phyloP scores from a whole-genome alignment of 805 yeast species.

The Pichia kluyveri region DNA sequence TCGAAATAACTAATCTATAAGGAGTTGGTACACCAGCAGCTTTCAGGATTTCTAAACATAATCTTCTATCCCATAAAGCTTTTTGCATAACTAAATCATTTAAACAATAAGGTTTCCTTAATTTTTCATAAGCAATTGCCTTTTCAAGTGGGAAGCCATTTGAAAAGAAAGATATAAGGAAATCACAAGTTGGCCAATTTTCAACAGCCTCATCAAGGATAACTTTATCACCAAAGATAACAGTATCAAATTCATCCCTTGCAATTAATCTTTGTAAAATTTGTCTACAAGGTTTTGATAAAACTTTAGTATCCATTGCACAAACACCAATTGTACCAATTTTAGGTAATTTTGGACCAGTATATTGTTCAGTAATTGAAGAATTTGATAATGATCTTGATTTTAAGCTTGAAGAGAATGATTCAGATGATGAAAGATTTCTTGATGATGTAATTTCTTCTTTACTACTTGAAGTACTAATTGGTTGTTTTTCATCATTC shows the following conservation, averaged over 20 bases:
- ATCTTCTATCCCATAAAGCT: slow-evolving; percentile 93
- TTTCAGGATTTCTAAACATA: slow-evolving; percentile 71
- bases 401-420: slow-evolving; percentile 11
- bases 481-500: neutral
- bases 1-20: slow-evolving; percentile 71
- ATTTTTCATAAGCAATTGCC: slow-evolving; percentile 82
- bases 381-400: slow-evolving; percentile 25
- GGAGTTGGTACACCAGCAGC: slow-evolving; percentile 88
- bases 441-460: slow-evolving; percentile 3
- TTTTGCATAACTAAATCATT: slow-evolving; percentile 89
- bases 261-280: slow-evolving; percentile 82
- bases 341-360: slow-evolving; percentile 48
- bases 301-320: slow-evolving; percentile 96
- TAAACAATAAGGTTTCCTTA: slow-evolving; percentile 81
- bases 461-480: neutral
- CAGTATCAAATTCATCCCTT: slow-evolving; percentile 92
- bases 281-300: slow-evolving; percentile 91
- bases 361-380: slow-evolving; percentile 11
- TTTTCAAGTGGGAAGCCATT: slow-evolving; percentile 93
- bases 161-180: slow-evolving; percentile 86
- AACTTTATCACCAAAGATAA: slow-evolving; percentile 95
- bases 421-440: slow-evolving; percentile 8
- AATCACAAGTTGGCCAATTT: slow-evolving; percentile 99
- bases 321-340: slow-evolving; percentile 96
- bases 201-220: slow-evolving; percentile 88